Conservation (phyloP, 2,329 filamentous ascomycete genomes). For the Alternaria sp. region DNA sequence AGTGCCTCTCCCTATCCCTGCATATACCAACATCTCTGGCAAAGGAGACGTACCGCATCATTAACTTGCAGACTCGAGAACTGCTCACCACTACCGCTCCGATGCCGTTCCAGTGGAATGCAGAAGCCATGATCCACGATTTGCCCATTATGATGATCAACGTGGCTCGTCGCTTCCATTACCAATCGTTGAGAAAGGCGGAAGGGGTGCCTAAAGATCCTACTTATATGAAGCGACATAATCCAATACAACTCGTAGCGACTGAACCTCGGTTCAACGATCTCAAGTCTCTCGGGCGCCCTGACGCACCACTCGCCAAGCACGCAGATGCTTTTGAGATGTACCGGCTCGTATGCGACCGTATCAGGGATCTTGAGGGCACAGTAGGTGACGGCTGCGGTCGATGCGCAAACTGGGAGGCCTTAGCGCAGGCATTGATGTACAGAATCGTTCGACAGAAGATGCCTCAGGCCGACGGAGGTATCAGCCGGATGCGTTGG, state of each 20-base stretch:
- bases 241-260: background rate
- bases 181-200: background rate
- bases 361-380: background rate
- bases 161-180: background rate
- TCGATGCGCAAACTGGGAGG: background rate
- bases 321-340: background rate
- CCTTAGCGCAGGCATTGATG: background rate
- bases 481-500: background rate
- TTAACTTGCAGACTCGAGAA: background rate
- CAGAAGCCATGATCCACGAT: background rate
- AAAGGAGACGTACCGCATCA: background rate
- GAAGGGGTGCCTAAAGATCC: background rate
- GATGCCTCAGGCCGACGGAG: background rate
- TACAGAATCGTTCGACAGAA: background rate
- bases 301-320: background rate
- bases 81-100: background rate
- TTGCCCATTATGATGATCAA: background rate
- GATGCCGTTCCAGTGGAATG: slow-evolving; percentile 1
- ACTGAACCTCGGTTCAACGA: background rate
- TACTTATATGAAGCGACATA: background rate
- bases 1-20: background rate
- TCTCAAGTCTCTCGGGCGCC: background rate
- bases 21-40: background rate
- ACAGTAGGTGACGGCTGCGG: background rate
- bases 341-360: background rate